A percentile compares a stretch with the other conserved stretches of the same genome.
These are phyloP conservation scores for Trichophyton schoenleinii DNA, from an alignment of 2,329 filamentous ascomycete species.

Conservation along the genomic window DNA sequence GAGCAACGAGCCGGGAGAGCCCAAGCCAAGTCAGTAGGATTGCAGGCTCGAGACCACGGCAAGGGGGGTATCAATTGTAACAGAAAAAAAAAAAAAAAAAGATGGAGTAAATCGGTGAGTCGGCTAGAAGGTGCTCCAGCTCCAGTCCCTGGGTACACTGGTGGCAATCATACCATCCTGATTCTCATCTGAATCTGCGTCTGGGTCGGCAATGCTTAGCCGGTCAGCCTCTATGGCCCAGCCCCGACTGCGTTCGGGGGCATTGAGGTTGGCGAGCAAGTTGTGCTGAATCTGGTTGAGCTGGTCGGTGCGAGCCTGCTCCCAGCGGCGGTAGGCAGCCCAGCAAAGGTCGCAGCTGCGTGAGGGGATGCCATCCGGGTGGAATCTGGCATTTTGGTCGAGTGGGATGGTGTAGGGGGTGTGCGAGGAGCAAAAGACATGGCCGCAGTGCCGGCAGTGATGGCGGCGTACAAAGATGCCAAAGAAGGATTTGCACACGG, in stretches of 20 bases:
- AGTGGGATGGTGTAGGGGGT: constrained; percentile 45
- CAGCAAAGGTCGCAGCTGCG: constrained; percentile 51
- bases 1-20: neutral
- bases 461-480: constrained; percentile 51
- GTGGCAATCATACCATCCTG: constrained; percentile 37
- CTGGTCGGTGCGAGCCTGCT: constrained; percentile 35
- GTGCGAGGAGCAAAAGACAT: constrained; percentile 52
- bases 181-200: constrained; percentile 15
- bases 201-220: constrained; percentile 9
- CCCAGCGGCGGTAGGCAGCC: constrained; percentile 46
- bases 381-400: constrained; percentile 52
- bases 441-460: constrained; percentile 54
- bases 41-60: neutral
- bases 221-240: constrained; percentile 13
- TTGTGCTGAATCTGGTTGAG: constrained; percentile 39
- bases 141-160: constrained; percentile 47
- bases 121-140: constrained; percentile 49
- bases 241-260: constrained; percentile 9
- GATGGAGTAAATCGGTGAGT: constrained; percentile 5
- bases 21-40: neutral
- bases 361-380: constrained; percentile 43
- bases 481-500: constrained; percentile 47
- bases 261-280: constrained; percentile 21
- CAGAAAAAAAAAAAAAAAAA: constrained; percentile 6
- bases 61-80: constrained; percentile 7